Evolutionary conservation across 2,329 filamentous ascomycete genomes (phyloP), one percentile per base, ranked within the genome.

Genomic region (Colletotrichum cuscutae): DNA sequence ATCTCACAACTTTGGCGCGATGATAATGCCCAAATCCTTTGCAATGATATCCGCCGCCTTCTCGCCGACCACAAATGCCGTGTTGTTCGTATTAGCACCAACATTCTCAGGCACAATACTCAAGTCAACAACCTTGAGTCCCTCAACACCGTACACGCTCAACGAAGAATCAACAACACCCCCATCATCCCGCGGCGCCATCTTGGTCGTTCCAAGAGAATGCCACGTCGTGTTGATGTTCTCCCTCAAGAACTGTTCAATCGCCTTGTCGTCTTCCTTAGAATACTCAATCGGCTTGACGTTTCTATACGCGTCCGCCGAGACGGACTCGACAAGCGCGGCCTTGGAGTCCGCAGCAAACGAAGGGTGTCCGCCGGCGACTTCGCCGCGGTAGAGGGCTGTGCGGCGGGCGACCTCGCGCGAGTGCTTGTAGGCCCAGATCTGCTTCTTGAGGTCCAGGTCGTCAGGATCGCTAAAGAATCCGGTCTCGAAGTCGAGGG

Each of bases 401-500:
- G 89, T 88, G 5, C 90, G 87, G 2, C 90, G 86, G 59, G 86
- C 84, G 67, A 93, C 87, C 78, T 92, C 90, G 1, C 91, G 89
- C n/a, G 86, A 84, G 76, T 87, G 88, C 80, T 93, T 93, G 82
- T 93, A 93, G 0, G 84, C 86, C 90, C 90, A 92, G 4, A 91
- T 76, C 24, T 90, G 87, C 76, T 88, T 90, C 79, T 89, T 88
- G 49, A 92, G 60, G 76, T 92, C 90, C n/a, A 89, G 79, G 5
- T 84, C 84, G 42, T 84, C 66, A 32, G 81, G 76, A 73, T 89
- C 83, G 22, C 79, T 82, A 52, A 90, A 82, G 78, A 84, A 89
- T 24, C 88, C 88, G 0, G 85, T 82, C 66, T 88, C 85, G 65
- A 90, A 89, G 60, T 88, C 84, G 13, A 85, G 81, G 3, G 80